Evolutionary conservation across 139 green algal species (phyloP), one percentile per base, ranked within the genome.

Genomic region (Chlorella sp.): DNA sequence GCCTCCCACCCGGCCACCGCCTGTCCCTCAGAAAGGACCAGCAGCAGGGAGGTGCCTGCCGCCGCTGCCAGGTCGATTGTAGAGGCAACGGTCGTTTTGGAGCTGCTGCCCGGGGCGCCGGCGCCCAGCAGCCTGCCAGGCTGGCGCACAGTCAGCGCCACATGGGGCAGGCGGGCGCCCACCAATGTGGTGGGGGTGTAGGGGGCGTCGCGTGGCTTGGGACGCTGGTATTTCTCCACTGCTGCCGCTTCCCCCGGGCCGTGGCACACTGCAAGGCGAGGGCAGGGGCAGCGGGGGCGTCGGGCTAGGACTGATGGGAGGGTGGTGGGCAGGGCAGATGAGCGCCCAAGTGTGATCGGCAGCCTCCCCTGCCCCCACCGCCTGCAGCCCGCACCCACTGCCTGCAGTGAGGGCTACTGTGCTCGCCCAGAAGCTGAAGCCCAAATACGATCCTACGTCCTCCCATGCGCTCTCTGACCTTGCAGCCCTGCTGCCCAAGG

Each of bases 121-220:
- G 26, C 66, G 2, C 11, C 37, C 57, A 66, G n/a, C 40, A 92
- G 85, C 48, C 48, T 36, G 7, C 86, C 90, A 30, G 42, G n/a
- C 82, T 84, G 66, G 26, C 81, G 75, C 53, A 93, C 15, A 0
- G n/a, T 12, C 37, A 97, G 57, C 40, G 89, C 88, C 68, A 85
- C 94, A 76, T 98, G 96, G 0, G 96, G 96, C 88, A 98, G 80
- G 22, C 96, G 92, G 26, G 87, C 92, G 36, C 96, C 96, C 34
- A 92, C 88, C 0, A 89, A 60, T 0, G 90, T 94, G 42, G 75
- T 92, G 2, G 93, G 96, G 61, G 81, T 85, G 75, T 96, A 97
- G 12, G 88, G 84, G 15, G 78, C 69, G 30, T 91, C 88, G 14
- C 91, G 87, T 12, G 84, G 64, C 73, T 77, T 91, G 15, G 91